These are phyloP conservation scores for Cercospora nicotianae DNA, from an alignment of 2,329 filamentous ascomycete genomes.

Conservation along the genomic window DNA sequence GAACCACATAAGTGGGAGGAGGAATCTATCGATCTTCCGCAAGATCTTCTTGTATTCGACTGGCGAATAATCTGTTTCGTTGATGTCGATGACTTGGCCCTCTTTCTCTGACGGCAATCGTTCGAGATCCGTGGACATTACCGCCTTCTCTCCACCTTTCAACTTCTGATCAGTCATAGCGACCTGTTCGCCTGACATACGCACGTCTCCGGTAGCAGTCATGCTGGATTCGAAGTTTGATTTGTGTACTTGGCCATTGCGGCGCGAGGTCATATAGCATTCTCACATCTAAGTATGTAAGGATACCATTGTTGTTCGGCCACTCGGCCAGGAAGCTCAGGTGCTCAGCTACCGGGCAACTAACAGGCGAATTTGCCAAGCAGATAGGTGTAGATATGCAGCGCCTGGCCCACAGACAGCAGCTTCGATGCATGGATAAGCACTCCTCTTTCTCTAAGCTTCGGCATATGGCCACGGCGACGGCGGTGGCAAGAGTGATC, in stretches of 20 bases:
- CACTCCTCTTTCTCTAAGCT: background rate
- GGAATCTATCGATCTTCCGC: constrained; percentile 48
- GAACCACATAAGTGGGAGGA: constrained; percentile 51
- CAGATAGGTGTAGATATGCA: constrained; percentile 11
- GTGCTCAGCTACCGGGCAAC: constrained; percentile 11
- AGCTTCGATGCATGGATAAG: background rate
- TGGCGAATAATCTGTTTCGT: constrained; percentile 32
- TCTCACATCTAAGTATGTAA: background rate
- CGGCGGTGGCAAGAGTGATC: background rate
- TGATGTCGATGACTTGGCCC: constrained; percentile 24
- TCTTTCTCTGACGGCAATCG: constrained; percentile 18
- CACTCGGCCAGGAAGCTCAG: background rate
- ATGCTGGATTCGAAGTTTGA: background rate
- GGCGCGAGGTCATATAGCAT: background rate
- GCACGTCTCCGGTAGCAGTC: background rate
- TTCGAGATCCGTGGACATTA: constrained; percentile 18
- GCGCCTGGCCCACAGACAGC: background rate
- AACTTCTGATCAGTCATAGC: background rate
- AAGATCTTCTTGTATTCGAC: constrained; percentile 33
- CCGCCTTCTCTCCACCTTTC: constrained; percentile 20
- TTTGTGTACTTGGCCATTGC: background rate
- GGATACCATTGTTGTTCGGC: background rate
- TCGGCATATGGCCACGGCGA: background rate
- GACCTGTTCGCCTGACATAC: background rate
- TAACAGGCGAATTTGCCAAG: constrained; percentile 14